Base-by-base conservation (phyloP, 2,329 filamentous ascomycete genomes). In the Leptographium flavum region DNA sequence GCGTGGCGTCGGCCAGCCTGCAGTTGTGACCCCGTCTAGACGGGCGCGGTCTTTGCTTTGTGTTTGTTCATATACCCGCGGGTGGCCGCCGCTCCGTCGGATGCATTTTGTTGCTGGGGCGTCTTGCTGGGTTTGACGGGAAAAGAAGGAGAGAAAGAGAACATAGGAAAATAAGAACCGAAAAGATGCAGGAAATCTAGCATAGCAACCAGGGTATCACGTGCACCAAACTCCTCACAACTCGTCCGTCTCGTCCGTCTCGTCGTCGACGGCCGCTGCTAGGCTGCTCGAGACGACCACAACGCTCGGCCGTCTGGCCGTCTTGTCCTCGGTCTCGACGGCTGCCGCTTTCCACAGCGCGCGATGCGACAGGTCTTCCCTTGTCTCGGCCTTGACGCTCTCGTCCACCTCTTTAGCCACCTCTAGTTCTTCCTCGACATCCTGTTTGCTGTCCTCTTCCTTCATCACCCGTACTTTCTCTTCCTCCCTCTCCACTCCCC, bases 1-100 rank as follows among this genome's bases (percentile, higher is more conserved):
- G 66, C 48, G 60, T 55, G 23, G 63, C 64, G 21, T 62, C 62
- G 4, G 60, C 60, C 39, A 63, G 63, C 45, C 53, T 72, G 30
- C 68, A 70, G 52, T 45, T 63, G 9, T 63, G 15, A 19, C n/a
- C 4, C 1, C 6, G 15, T 6, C 31, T 13, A 8, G 31, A 13
- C 31, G 31, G 5, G 31, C 15, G 31, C 31, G n/a, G 14, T 25
- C 10, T 39, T 37, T n/a, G 33, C 21, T 38, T 5, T 23, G 14
- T 15, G 11, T 17, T 25, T 15, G 38, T 28, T 9, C 38, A 19
- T 33, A 17, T 33, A 14, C 14, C 13, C 15, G 14, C 6, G 6
- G 25, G n/a, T n/a, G n/a, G n/a, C n/a, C n/a, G n/a, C n/a, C n/a
- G n/a, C n/a, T n/a, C n/a, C n/a, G n/a, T n/a, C n/a, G n/a, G n/a